Conservation (phyloP, 495 filamentous ascomycete genomes). For the Clohesyomyces aquaticus region DNA sequence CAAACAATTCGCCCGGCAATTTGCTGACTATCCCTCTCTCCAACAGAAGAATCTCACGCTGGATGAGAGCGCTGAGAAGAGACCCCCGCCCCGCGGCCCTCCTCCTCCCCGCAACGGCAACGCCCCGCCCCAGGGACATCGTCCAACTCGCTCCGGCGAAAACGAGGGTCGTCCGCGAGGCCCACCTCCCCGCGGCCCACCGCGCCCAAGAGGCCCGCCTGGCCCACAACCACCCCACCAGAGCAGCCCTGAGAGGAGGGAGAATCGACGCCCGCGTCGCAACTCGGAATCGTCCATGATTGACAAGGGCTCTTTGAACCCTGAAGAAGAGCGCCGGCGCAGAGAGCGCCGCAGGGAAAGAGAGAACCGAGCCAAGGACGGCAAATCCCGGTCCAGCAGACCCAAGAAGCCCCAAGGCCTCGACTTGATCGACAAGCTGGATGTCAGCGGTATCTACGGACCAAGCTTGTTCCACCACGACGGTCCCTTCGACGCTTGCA, state of each 20-base stretch:
- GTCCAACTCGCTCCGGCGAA: constrained; percentile 46
- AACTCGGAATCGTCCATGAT: constrained; percentile 94
- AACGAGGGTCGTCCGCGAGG: constrained; percentile 46
- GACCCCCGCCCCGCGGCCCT: constrained; percentile 24
- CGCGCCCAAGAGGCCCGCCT: constrained; percentile 44
- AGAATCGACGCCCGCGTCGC: constrained; percentile 66
- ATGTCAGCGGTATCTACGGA: constrained; percentile 96
- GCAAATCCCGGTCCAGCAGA: constrained; percentile 53
- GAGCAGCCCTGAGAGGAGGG: constrained; percentile 49
- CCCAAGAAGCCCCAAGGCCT: constrained; percentile 63
- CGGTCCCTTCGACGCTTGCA: constrained; percentile 96
- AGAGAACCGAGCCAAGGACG: constrained; percentile 59
- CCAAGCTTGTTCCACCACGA: constrained; percentile 98
- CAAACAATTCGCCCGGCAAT: constrained; percentile 40
- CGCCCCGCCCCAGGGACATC: constrained; percentile 39
- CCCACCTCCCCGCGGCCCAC: constrained; percentile 35
- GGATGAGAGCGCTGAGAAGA: constrained; percentile 32
- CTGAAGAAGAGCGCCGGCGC: constrained; percentile 75
- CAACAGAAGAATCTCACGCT: constrained; percentile 47
- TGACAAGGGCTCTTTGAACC: constrained; percentile 63
- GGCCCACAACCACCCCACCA: constrained; percentile 52
- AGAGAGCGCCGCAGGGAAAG: constrained; percentile 76
- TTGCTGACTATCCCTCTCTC: constrained; percentile 48
- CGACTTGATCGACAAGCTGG: constrained; percentile 95
- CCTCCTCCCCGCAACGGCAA: constrained; percentile 39